phyloP scores from a whole-genome alignment of 352 stramenopile genomes.

The Blastocystis sp. region DNA sequence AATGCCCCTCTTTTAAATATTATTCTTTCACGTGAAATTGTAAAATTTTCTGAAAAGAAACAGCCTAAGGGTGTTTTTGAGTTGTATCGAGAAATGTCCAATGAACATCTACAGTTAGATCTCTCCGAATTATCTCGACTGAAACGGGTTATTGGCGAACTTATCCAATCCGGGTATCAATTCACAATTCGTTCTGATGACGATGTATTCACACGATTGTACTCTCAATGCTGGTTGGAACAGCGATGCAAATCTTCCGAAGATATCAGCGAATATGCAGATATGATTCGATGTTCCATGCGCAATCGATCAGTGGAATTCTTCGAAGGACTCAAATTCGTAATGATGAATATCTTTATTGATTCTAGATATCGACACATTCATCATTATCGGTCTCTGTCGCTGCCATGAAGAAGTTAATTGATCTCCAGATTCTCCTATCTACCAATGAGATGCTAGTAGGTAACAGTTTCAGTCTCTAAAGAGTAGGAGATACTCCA shows the following conservation, averaged over 20 bases:
- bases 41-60: neutral
- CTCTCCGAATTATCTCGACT: neutral
- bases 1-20: neutral
- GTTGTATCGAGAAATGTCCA: slow-evolving; percentile 9
- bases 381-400: neutral
- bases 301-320: neutral
- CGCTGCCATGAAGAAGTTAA: neutral
- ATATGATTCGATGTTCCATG: neutral
- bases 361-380: slow-evolving; percentile 1
- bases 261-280: neutral
- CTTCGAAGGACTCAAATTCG: neutral
- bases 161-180: neutral
- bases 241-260: neutral
- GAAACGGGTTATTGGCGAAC: neutral
- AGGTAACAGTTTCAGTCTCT: neutral
- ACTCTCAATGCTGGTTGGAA: neutral
- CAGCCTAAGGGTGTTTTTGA: neutral
- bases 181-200: neutral
- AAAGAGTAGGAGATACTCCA: neutral
- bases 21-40: slow-evolving; percentile 16
- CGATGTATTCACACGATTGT: neutral
- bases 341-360: neutral
- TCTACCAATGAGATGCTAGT: neutral
- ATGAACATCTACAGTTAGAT: neutral
- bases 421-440: neutral